Conservation (phyloP, 805 yeast species). For the Pichia manshurica region DNA sequence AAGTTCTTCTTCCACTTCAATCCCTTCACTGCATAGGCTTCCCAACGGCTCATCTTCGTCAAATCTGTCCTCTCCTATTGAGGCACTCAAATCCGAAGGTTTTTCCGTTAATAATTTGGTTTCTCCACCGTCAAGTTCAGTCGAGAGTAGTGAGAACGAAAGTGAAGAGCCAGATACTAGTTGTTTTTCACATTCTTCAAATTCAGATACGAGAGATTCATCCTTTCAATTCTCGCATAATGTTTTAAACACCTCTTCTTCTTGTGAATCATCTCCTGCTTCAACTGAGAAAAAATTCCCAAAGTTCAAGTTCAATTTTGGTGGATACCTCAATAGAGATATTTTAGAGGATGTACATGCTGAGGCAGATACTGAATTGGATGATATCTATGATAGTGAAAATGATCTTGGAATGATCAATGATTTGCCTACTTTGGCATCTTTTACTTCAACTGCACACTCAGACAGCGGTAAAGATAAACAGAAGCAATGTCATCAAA, state of each 20-base stretch:
- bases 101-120: slow-evolving; percentile 1
- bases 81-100: not conserved
- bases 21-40: not conserved
- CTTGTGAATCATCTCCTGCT: not conserved
- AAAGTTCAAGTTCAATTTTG: not conserved
- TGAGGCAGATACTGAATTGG: not conserved
- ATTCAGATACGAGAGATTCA: slow-evolving; percentile 3
- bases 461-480: not conserved
- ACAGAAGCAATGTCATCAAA: slow-evolving; percentile 19
- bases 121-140: slow-evolving; percentile 12
- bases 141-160: slow-evolving; percentile 2
- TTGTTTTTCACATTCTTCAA: slow-evolving; percentile 6
- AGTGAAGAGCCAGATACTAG: slow-evolving; percentile 7
- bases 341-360: slow-evolving; percentile 3
- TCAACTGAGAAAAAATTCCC: not conserved
- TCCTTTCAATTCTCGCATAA: slow-evolving; percentile 4
- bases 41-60: not conserved
- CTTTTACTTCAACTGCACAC: not conserved
- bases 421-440: not conserved
- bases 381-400: not conserved
- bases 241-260: not conserved
- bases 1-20: not conserved
- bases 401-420: not conserved
- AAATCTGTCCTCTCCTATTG: not conserved
- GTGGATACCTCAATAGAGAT: not conserved